A percentile compares a stretch with the other conserved stretches of the same genome.
Evolutionary conservation across 2,329 filamentous ascomycete genomes (phyloP).

Genomic region (Phialophora chinensis): DNA sequence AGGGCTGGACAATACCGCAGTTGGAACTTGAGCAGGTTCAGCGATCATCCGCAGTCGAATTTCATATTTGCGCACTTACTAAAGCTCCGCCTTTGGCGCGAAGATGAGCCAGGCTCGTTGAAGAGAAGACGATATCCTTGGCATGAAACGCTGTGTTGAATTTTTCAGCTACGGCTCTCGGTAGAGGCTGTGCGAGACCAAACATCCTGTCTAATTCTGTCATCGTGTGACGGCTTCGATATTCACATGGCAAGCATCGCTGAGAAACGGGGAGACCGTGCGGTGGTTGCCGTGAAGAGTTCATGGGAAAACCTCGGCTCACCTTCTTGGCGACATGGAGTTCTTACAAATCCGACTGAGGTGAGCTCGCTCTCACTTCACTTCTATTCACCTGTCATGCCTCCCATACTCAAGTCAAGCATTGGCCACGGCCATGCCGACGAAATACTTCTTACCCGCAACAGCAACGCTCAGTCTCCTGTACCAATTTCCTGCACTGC

Average conservation of each 20-base stretch:
- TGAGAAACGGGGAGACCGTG: neutral
- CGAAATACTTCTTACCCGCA: neutral
- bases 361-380: neutral
- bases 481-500: neutral
- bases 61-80: conserved; percentile 25
- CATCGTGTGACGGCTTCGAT: conserved; percentile 14
- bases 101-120: conserved; percentile 36
- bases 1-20: conserved; percentile 57
- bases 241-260: neutral
- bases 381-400: neutral
- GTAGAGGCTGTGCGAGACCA: conserved; percentile 30
- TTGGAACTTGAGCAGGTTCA: conserved; percentile 48
- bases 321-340: neutral
- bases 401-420: neutral
- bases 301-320: neutral
- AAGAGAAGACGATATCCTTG: conserved; percentile 39
- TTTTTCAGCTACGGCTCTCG: conserved; percentile 29
- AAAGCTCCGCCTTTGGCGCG: conserved; percentile 25
- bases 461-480: neutral
- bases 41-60: neutral
- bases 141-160: conserved; percentile 32
- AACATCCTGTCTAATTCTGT: conserved; percentile 25
- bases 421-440: neutral
- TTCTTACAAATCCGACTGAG: neutral
- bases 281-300: neutral